Evolutionary conservation across 768 basidiomycete species (phyloP).

Genomic region (Baorangia bicolor): DNA sequence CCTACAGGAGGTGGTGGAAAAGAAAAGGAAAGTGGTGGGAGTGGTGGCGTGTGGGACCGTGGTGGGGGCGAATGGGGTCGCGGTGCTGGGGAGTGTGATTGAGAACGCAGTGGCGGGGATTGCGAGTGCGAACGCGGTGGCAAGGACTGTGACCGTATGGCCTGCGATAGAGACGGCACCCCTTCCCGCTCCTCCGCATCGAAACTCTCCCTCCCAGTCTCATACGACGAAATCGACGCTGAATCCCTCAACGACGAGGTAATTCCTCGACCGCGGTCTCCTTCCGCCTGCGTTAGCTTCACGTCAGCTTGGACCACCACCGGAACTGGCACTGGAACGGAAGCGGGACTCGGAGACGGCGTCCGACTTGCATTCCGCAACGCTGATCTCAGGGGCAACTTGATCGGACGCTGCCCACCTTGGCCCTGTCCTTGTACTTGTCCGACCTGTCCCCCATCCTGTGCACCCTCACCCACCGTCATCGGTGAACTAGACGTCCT

Average conservation of each 20-base stretch:
- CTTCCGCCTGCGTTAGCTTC: not conserved
- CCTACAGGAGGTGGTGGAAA: conserved; percentile 16
- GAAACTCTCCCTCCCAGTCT: conserved; percentile 59
- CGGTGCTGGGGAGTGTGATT: not conserved
- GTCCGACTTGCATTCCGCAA: conserved; percentile 52
- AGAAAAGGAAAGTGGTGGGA: conserved; percentile 4
- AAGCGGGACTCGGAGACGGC: conserved; percentile 40
- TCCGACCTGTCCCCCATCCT: not conserved
- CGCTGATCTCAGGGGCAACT: conserved; percentile 61
- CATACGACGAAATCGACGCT: conserved; percentile 55
- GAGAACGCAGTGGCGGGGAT: not conserved
- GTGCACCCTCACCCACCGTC: not conserved
- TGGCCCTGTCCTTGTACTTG: not conserved
- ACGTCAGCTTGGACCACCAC: not conserved
- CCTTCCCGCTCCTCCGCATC: conserved; percentile 29
- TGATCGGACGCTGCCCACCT: conserved; percentile 31
- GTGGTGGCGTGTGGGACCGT: not conserved
- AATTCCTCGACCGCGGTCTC: not conserved
- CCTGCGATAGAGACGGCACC: not conserved
- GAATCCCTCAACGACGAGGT: conserved; percentile 15
- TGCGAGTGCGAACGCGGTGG: not conserved
- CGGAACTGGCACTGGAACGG: not conserved
- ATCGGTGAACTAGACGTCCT: not conserved
- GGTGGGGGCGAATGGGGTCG: not conserved
- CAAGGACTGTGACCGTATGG: too few species aligned